Base-by-base conservation (phyloP, 805 yeast species). In the Saturnispora quitensis region DNA sequence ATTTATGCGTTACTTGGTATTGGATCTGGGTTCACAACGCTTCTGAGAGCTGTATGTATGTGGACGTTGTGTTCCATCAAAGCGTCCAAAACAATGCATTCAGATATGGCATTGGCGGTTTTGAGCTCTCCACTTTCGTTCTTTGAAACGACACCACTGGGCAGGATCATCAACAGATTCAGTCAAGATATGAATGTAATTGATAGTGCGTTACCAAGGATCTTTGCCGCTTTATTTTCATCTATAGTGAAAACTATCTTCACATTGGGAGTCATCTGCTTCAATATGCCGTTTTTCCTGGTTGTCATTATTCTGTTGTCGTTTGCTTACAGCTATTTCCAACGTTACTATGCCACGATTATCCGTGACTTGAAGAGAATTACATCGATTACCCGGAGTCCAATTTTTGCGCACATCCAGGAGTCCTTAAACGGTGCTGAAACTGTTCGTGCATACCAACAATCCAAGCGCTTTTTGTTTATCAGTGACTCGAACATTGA, bases 331-430 rank as follows among this genome's bases (percentile, higher is more conserved):
- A 64, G 77, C 45, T 82, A 84, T 64, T 86, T 83, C 63, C 95
- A 88, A 65, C 70, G 71, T 47, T 84, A 74, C 65, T 89, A 85
- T 64, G 75, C 83, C 55, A 73, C 80, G 4, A 75, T 88, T 1
- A 78, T 89, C 8, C 76, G 96, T 60, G 96, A 89, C 63, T 71
- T 89, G 59, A 86, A 86, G 63, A 76, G 96, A 60, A 70, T 88
- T 48, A 80, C 78, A 45, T 80, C 86, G 50, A 73, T 81, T 22
- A 75, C 91, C 5, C 75, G 79, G 60, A 79, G 87, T 52, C 96
- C 96, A 3, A 80, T 88, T 17, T 85, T 78, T 70, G 85, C 95
- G 0, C 89, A 85, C 58, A 74, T 89, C 56, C 90, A 86, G 62
- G 97, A 89, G 62, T 81, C 89, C 2, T 68, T 89, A 47, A 76